phyloP scores from a whole-genome alignment of 306 rosid genomes.

The Styphnolobium japonicum region DNA sequence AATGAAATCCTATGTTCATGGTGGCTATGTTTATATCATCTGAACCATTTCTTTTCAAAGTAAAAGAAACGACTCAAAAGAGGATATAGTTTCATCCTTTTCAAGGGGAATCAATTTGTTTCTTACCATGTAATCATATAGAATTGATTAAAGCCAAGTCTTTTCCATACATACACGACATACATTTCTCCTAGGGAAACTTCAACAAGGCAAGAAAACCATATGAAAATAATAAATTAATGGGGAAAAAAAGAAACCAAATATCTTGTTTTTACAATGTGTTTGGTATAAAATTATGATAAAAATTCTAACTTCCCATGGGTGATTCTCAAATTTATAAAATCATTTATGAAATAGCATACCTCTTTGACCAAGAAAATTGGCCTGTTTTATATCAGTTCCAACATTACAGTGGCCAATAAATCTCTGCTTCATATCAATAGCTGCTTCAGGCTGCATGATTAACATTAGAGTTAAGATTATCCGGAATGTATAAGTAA shows the following conservation, averaged over 20 bases:
- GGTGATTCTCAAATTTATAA: background rate
- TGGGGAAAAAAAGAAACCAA: background rate
- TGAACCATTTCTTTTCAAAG: background rate
- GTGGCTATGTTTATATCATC: constrained; percentile 3
- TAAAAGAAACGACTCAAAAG: background rate
- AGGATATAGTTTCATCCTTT: background rate
- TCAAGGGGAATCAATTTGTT: background rate
- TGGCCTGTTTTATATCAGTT: constrained; percentile 97
- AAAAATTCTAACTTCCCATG: background rate
- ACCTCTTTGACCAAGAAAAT: constrained; percentile 97
- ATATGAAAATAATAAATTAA: background rate
- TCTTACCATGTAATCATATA: background rate
- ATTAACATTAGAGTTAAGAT: constrained; percentile 3
- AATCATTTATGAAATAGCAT: constrained; percentile 1
- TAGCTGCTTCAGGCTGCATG: constrained; percentile 77
- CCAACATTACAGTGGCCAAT: constrained; percentile 94
- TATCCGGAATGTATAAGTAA: background rate
- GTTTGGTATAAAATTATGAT: constrained; percentile 2
- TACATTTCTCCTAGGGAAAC: background rate
- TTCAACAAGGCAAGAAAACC: constrained; percentile 18
- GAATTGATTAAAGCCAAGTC: background rate
- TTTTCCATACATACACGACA: background rate
- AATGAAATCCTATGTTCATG: background rate
- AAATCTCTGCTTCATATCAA: constrained; percentile 94
- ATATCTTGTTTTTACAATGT: background rate